Percentiles rank a stretch among this genome's conserved stretches.
These are phyloP conservation scores for Rhizopogon vesiculosus DNA, from an alignment of 768 basidiomycete genomes.

Conservation along the genomic window DNA sequence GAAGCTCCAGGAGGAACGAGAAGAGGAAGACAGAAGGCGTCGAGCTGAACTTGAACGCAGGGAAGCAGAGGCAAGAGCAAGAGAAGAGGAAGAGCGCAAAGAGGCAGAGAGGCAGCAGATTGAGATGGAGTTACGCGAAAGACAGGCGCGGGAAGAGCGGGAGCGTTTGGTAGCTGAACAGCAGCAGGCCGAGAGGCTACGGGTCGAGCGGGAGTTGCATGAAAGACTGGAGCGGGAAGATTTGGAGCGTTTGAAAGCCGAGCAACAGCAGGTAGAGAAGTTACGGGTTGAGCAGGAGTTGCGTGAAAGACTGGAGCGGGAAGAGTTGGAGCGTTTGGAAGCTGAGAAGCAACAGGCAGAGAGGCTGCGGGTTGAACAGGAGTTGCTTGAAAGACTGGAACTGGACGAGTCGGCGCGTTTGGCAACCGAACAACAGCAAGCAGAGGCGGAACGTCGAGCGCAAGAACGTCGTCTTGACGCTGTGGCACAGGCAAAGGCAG, in stretches of 20 bases:
- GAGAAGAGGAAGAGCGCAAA: slow-evolving; percentile 27
- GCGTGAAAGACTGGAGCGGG: not conserved
- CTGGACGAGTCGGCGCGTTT: not conserved
- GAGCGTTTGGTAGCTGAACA: slow-evolving; percentile 17
- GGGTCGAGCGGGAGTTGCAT: slow-evolving; percentile 21
- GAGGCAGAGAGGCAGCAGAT: slow-evolving; percentile 24
- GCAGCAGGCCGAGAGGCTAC: not conserved
- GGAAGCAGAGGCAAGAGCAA: slow-evolving; percentile 33
- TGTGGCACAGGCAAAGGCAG: not conserved
- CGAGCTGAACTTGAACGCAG: slow-evolving; percentile 17
- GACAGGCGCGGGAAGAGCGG: slow-evolving; percentile 21
- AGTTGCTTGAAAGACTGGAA: too few relatives aligned
- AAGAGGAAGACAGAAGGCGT: slow-evolving; percentile 18
- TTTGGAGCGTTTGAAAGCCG: slow-evolving; percentile 1
- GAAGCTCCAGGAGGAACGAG: slow-evolving; percentile 25
- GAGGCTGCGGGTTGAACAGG: not conserved
- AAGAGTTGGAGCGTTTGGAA: slow-evolving; percentile 1
- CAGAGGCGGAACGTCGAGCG: slow-evolving; percentile 3
- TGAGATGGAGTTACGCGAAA: slow-evolving; percentile 24
- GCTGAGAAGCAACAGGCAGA: slow-evolving; percentile 6
- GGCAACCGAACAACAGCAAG: not conserved
- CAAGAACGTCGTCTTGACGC: slow-evolving; percentile 1
- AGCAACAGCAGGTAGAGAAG: not conserved
- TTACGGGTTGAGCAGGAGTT: not conserved
- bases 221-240: slow-evolving; percentile 12